Evolutionary conservation across 306 rosid species (phyloP), one percentile per base, ranked within the genome.

Genomic region (Leucaena leucocephala): DNA sequence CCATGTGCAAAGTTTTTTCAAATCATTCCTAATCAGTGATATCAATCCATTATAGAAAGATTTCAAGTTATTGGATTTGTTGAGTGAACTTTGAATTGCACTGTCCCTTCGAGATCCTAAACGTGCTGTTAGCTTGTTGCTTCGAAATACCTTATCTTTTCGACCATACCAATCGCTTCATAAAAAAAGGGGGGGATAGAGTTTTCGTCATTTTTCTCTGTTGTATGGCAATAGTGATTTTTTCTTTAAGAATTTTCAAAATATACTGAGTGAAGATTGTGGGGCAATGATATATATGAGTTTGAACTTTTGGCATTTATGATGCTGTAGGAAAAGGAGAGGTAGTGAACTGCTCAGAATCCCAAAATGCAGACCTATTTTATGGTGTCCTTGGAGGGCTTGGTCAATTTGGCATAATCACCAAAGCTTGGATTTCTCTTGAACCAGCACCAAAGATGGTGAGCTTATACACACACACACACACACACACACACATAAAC

Each of bases 401-500:
- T 33, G 99, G 99, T 62, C 99, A 96, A 81, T 96, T 96, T 78
- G 99, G 97, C 79, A 87, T 96, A 89, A 93, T 96, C 65, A 90
- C 98, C 70, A 81, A 84, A 76, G 99, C 99, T 34, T 86, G 93
- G 67, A 93, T 96, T 81, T 86, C 96, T 76, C 94, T 96, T 76
- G 97, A 89, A 86, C 89, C 88, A 62, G 99, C 99, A 73, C 98
- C 94, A 17, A 90, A 78, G 83, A 84, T 82, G 94, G 99, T 93
- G 81, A 85, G 85, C 72, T 22, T 38, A 61, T 22, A 54, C 21
- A 68, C 45, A 61, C 7, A 61, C 3, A 45, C 61, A 58, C 14
- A 54, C 21, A 68, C 45, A 61, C 7, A 61, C 3, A 45, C 61
- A 58, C 14, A 61, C 14, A 61, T 0, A 55, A n/a, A 52, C 33